phyloP scores from a whole-genome alignment of 208 protist species.

The Naegleria gruberi region DNA sequence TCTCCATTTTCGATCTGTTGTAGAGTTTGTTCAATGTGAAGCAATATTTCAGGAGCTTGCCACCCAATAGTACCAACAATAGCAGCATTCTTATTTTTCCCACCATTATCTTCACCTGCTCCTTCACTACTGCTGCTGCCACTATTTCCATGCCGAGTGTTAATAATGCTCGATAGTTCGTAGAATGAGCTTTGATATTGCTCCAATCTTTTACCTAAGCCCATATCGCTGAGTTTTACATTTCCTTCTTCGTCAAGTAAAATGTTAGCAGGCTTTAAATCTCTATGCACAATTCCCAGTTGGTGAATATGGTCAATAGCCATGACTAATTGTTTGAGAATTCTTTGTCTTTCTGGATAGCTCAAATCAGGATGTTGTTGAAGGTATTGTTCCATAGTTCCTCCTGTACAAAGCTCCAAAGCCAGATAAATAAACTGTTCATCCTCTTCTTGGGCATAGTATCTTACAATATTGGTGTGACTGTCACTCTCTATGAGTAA shows the following conservation, averaged over 20 bases:
- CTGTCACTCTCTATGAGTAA: conserved; percentile 38
- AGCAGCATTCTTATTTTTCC: not conserved
- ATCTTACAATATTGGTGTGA: conserved; percentile 38
- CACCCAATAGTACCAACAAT: conserved; percentile 31
- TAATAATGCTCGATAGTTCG: conserved; percentile 21
- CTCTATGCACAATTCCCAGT: conserved; percentile 40
- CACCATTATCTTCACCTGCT: not conserved
- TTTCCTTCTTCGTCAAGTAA: conserved; percentile 30
- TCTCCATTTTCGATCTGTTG: not conserved
- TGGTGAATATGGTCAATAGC: conserved; percentile 37
- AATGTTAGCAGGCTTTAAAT: conserved; percentile 44
- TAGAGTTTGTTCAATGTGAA: not conserved
- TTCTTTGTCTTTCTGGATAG: not conserved
- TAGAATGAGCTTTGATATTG: conserved; percentile 24
- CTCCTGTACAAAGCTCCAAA: conserved; percentile 32
- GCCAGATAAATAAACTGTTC: conserved; percentile 44
- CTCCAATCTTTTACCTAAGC: conserved; percentile 37
- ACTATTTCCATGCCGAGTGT: conserved; percentile 31
- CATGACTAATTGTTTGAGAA: conserved; percentile 30
- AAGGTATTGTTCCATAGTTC: conserved; percentile 27
- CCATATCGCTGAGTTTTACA: conserved; percentile 45
- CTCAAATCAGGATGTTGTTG: not conserved
- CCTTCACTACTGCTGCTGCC: conserved; percentile 2
- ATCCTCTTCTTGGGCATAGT: conserved; percentile 42
- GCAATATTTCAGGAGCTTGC: conserved; percentile 33